These are phyloP conservation scores for Trichophyton mentagrophytes DNA, from an alignment of 2,329 filamentous ascomycete genomes.

Conservation along the genomic window DNA sequence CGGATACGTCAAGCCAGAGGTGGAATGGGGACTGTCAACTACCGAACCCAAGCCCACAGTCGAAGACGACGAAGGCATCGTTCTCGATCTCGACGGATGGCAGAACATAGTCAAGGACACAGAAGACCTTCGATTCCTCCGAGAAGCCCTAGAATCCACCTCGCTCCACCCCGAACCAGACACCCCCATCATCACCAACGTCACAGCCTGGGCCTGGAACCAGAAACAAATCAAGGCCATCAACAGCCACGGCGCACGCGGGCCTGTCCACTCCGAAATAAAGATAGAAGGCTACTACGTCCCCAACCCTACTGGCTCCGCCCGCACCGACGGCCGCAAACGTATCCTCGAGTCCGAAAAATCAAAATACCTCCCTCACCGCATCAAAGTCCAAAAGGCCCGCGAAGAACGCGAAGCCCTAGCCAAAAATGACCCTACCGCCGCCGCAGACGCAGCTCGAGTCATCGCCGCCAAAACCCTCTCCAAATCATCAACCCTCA, in stretches of 20 bases:
- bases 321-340: slow-evolving; percentile 83
- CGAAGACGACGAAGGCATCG: slow-evolving; percentile 49
- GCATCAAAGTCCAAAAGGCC: slow-evolving; percentile 86
- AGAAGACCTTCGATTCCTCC: slow-evolving; percentile 50
- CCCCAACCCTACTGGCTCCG: slow-evolving; percentile 69
- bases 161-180: slow-evolving; percentile 32
- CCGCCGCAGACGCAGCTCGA: slow-evolving; percentile 56
- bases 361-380: slow-evolving; percentile 93
- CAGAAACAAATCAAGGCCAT: slow-evolving; percentile 60
- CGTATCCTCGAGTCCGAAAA: slow-evolving; percentile 96
- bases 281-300: slow-evolving; percentile 63
- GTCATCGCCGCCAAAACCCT: slow-evolving; percentile 67
- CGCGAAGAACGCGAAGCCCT: slow-evolving; percentile 77
- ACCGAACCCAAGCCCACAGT: slow-evolving; percentile 51
- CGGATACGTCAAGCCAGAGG: slow-evolving; percentile 34
- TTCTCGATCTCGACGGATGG: slow-evolving; percentile 60
- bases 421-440: slow-evolving; percentile 50
- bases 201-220: slow-evolving; percentile 55
- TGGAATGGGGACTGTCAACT: slow-evolving; percentile 49
- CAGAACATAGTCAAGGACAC: slow-evolving; percentile 56
- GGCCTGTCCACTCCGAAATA: slow-evolving; percentile 40
- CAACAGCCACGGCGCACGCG: slow-evolving; percentile 45
- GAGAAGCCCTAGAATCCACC: slow-evolving; percentile 34
- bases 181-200: slow-evolving; percentile 49
- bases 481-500: slow-evolving; percentile 59